Evolutionary conservation across 2,329 filamentous ascomycete genomes (phyloP).

Genomic region (Diplodia corticola): DNA sequence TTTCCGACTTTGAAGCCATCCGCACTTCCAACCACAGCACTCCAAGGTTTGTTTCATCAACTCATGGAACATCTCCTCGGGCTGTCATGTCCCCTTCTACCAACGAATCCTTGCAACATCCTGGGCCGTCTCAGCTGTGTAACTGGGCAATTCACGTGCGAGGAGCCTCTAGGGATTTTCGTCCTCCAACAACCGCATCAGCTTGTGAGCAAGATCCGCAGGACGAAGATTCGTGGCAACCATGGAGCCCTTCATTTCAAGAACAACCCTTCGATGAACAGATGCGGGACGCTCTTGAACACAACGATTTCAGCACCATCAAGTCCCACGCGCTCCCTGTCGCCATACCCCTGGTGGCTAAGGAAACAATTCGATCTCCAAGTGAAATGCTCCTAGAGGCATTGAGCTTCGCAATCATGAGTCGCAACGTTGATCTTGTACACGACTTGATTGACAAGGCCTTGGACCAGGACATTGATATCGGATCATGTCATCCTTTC

Average conservation of each 20-base stretch:
- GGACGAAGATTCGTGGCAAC: background rate
- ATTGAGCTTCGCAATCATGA: slow-evolving; percentile 29
- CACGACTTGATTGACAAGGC: background rate
- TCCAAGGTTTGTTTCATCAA: background rate
- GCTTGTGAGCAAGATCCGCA: background rate
- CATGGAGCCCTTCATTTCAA: slow-evolving; percentile 22
- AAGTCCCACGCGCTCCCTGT: slow-evolving; percentile 24
- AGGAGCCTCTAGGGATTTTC: background rate
- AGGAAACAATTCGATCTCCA: slow-evolving; percentile 26
- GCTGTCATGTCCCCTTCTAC: background rate
- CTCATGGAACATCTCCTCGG: background rate
- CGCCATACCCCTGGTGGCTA: slow-evolving; percentile 25
- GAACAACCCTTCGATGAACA: slow-evolving; percentile 25
- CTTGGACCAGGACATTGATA: background rate
- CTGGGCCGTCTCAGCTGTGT: background rate
- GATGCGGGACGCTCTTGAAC: slow-evolving; percentile 26
- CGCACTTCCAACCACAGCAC: background rate
- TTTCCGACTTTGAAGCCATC: background rate
- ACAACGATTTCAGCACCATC: slow-evolving; percentile 34
- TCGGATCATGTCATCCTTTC: slow-evolving; percentile 32
- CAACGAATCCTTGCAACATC: background rate
- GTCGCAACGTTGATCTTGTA: slow-evolving; percentile 25
- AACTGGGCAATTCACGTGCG: background rate
- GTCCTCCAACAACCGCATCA: background rate
- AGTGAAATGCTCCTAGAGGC: slow-evolving; percentile 27